Base-by-base conservation (phyloP, 2,329 filamentous ascomycete genomes). In the Paramyrothecium roridum region DNA sequence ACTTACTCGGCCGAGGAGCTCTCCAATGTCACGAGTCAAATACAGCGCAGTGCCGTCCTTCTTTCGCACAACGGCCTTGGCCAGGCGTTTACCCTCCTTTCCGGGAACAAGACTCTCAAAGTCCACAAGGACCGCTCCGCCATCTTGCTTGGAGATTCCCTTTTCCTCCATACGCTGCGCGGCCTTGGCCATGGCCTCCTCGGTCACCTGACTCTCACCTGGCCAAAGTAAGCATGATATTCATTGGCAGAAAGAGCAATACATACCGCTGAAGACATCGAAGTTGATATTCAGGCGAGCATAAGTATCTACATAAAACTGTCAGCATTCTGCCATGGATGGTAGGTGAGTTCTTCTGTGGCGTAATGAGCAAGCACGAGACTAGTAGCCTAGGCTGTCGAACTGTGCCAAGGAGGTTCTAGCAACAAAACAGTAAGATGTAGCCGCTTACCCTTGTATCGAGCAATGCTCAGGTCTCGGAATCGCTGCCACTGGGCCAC, bases 31-130 rank as follows among this genome's bases (percentile, higher is more conserved):
- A 61, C 89, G 84, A 52, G 90, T 90, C 49, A 93, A 80, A 68
- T 93, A 93, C 34, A 91, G 80, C 45, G 87, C 88, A 13, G 88
- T 91, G 54, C 89, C 89, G 60, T 90, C 86, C 61, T 83, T 84
- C 75, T 90, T 89, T 61, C 66, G 83, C 56, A 92, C 81, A 53
- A 92, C 82, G 23, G 87, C 83, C 66, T 84, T 86, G 63, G 87
- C 88, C 12, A 91, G 81, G 56, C 82, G 84, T 75, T 89, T 90
- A 60, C 85, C 85, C 54, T 80, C 75, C 73, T 88, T 88, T 56
- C 85, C 85, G 10, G 82, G 75, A 1, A 89, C 78, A 56, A 88
- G 83, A 67, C 88, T 85, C 53, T 81, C 76, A 66, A 92, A 90
- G 70, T 92, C 85, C 55, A 93, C 80, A 55, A 92, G 82, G 62